phyloP scores from a whole-genome alignment of 108 stramenopile species.

The Nitzschia sp. region DNA sequence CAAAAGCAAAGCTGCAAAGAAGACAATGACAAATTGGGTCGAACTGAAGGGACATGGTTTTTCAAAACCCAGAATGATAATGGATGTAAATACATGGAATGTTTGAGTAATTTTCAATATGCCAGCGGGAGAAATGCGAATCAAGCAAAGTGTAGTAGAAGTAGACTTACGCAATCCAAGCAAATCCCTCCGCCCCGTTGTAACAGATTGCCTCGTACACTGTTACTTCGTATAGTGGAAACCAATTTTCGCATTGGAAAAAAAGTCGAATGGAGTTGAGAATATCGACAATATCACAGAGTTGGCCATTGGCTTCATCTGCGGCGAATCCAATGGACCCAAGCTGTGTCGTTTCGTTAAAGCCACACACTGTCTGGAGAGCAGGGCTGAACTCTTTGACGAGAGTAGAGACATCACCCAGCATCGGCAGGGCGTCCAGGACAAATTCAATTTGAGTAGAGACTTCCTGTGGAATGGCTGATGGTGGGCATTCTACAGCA shows the following conservation, averaged over 20 bases:
- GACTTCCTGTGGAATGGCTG: conserved; percentile 18
- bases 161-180: conserved; percentile 27
- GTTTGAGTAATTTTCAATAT: no score
- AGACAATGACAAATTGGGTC: conserved; percentile 34
- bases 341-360: background rate
- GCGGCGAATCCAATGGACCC: background rate
- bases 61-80: no score
- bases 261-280: conserved; percentile 14
- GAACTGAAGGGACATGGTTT: conserved; percentile 4
- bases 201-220: conserved; percentile 30
- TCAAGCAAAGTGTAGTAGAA: no score
- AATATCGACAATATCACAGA: conserved; percentile 24
- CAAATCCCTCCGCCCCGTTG: conserved; percentile 32
- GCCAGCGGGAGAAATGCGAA: no score
- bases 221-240: conserved; percentile 27
- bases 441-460: conserved; percentile 13
- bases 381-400: conserved; percentile 1
- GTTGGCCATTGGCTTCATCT: conserved; percentile 10
- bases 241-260: conserved; percentile 34
- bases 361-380: conserved; percentile 21
- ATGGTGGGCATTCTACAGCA: conserved; percentile 19
- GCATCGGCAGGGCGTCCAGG: conserved; percentile 11
- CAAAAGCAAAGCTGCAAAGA: conserved; percentile 19
- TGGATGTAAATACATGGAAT: no score
- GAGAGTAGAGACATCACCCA: conserved; percentile 14